Percentiles rank a stretch among this genome's conserved stretches.
Evolutionary conservation across 2,329 filamentous ascomycete species (phyloP).

Genomic region (Metarhizium guizhouense): DNA sequence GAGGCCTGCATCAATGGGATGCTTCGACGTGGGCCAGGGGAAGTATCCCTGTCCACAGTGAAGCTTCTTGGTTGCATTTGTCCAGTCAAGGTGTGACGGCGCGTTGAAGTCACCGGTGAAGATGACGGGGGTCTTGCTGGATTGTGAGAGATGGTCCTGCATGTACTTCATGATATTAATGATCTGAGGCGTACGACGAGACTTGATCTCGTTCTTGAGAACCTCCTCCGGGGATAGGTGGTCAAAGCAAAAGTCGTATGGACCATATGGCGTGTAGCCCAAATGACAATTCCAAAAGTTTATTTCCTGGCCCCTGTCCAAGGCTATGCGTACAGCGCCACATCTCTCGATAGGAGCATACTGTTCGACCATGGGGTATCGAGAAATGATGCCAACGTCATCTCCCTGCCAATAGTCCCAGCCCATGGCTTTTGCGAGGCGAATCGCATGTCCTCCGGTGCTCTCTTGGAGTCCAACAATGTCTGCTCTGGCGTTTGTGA

Average conservation of each 20-base stretch:
- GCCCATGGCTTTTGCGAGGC: conserved; percentile 26
- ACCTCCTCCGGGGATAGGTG: conserved; percentile 23
- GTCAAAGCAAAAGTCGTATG: conserved; percentile 33
- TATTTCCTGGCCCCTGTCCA: conserved; percentile 22
- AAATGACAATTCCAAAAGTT: conserved; percentile 28
- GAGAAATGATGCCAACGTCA: conserved; percentile 24
- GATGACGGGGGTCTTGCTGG: conserved; percentile 25
- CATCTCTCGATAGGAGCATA: conserved; percentile 17
- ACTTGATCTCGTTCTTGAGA: conserved; percentile 23
- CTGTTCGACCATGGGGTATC: conserved; percentile 26
- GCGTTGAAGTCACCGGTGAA: conserved; percentile 34
- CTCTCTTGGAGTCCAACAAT: conserved; percentile 30
- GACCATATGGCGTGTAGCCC: conserved; percentile 30
- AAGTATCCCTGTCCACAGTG: conserved; percentile 27
- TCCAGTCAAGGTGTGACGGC: conserved; percentile 34
- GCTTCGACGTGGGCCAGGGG: conserved; percentile 29
- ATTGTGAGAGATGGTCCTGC: conserved; percentile 18
- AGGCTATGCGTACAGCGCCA: conserved; percentile 22
- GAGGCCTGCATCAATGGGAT: conserved; percentile 24
- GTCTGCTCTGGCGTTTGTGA: conserved; percentile 21
- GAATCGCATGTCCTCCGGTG: conserved; percentile 18
- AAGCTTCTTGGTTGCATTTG: conserved; percentile 19
- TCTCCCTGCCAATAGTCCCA: conserved; percentile 26
- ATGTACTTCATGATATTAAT: conserved; percentile 24
- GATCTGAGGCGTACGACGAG: conserved; percentile 29